These are phyloP conservation scores for Penicillium rolfsii DNA, from an alignment of 2,329 filamentous ascomycete genomes.

Conservation along the genomic window DNA sequence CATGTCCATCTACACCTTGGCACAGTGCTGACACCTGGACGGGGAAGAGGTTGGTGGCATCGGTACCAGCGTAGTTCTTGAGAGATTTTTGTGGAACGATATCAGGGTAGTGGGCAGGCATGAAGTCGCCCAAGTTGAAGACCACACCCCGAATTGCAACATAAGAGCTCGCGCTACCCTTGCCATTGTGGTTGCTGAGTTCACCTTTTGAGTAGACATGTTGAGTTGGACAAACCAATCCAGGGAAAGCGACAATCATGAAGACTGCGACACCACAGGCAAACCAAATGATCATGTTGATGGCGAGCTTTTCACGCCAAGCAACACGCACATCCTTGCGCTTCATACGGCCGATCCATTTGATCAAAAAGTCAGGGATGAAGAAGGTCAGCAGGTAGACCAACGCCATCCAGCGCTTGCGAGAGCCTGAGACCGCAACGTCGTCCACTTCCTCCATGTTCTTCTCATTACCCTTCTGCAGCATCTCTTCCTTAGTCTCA, in stretches of 20 bases:
- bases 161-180: slow-evolving; percentile 66
- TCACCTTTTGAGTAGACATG: slow-evolving; percentile 82
- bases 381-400: slow-evolving; percentile 85
- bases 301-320: slow-evolving; percentile 96
- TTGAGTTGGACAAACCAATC: slow-evolving; percentile 87
- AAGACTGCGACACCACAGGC: slow-evolving; percentile 77
- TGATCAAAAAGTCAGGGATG: slow-evolving; percentile 81
- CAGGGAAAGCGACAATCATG: slow-evolving; percentile 86
- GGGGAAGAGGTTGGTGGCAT: slow-evolving; percentile 88
- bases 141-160: slow-evolving; percentile 86
- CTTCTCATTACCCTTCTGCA: slow-evolving; percentile 91
- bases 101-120: slow-evolving; percentile 76
- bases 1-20: slow-evolving; percentile 68
- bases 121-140: slow-evolving; percentile 76
- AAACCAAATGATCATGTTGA: slow-evolving; percentile 97
- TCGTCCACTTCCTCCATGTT: slow-evolving; percentile 89
- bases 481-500: slow-evolving; percentile 90
- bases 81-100: slow-evolving; percentile 65
- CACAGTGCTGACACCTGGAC: slow-evolving; percentile 93
- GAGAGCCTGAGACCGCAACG: slow-evolving; percentile 72
- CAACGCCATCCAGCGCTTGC: slow-evolving; percentile 87
- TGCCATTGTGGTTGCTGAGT: slow-evolving; percentile 73
- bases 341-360: slow-evolving; percentile 77
- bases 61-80: slow-evolving; percentile 80
- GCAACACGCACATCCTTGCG: slow-evolving; percentile 90